Evolutionary conservation across 208 protist species (phyloP).

Genomic region (Giardia muris): DNA sequence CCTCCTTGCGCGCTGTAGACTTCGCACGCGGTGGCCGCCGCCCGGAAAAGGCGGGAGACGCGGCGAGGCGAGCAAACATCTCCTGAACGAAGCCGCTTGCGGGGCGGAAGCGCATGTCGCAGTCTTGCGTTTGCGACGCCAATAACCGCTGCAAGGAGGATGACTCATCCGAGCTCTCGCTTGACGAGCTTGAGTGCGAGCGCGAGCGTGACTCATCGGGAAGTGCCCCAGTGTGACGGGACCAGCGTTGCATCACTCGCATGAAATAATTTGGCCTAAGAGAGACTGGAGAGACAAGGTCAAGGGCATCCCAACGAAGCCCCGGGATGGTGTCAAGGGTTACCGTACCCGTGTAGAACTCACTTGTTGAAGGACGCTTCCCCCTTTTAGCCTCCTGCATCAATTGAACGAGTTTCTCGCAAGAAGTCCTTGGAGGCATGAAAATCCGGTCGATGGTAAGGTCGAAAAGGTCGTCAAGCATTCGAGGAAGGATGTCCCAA

Average conservation of each 20-base stretch:
- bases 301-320: neutral
- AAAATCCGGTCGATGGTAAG: neutral
- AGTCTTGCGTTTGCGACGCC: too few species aligned
- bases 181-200: too few species aligned
- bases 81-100: too few species aligned
- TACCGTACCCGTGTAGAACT: neutral
- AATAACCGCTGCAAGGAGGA: too few species aligned
- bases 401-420: neutral
- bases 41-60: too few species aligned
- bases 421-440: neutral
- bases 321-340: neutral
- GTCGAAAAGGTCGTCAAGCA: constrained; percentile 3
- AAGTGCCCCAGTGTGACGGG: too few species aligned
- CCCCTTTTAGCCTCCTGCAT: neutral
- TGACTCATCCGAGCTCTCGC: too few species aligned
- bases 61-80: too few species aligned
- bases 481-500: neutral
- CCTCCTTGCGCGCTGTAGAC: too few species aligned
- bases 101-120: too few species aligned
- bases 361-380: neutral
- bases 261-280: neutral
- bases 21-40: too few species aligned
- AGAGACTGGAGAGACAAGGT: neutral
- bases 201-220: too few species aligned
- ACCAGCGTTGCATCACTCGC: neutral